Percentiles rank a stretch among this genome's conserved stretches.
These are phyloP conservation scores for Hypoxylon sp. DNA, from an alignment of 2,329 filamentous ascomycete genomes.

Conservation along the genomic window DNA sequence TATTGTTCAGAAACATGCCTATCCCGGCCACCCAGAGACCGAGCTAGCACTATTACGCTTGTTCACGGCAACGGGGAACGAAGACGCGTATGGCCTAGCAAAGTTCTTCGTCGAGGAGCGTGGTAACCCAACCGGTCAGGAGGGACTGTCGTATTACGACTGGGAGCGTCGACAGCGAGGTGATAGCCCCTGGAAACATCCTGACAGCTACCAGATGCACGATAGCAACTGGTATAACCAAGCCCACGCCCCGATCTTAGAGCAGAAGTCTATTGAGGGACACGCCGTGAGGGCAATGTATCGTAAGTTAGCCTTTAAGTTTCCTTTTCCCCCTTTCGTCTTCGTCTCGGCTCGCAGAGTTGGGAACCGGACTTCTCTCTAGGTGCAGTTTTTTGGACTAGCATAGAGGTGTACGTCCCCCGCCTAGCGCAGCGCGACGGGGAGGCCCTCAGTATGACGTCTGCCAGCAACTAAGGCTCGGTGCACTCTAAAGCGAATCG, in stretches of 20 bases:
- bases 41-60: constrained; percentile 61
- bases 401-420: neutral
- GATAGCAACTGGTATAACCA: constrained; percentile 65
- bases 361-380: neutral
- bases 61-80: constrained; percentile 53
- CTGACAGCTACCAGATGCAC: constrained; percentile 60
- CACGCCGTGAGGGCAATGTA: constrained; percentile 73
- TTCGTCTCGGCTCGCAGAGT: neutral
- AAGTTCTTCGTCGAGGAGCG: constrained; percentile 70
- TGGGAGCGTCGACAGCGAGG: constrained; percentile 65
- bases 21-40: constrained; percentile 70
- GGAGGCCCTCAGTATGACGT: neutral
- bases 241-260: constrained; percentile 65
- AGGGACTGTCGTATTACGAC: constrained; percentile 66
- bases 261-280: constrained; percentile 68
- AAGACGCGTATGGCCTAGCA: constrained; percentile 60
- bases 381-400: neutral
- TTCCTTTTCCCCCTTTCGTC: neutral
- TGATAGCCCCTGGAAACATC: constrained; percentile 61
- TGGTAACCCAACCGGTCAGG: constrained; percentile 63
- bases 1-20: constrained; percentile 60
- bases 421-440: neutral
- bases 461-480: neutral
- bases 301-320: constrained; percentile 41
- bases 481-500: constrained; percentile 1